A percentile compares a stretch with the other conserved stretches of the same genome.
These are phyloP conservation scores for Mallotus repandus DNA, from an alignment of 441 rosid species.

Conservation along the genomic window DNA sequence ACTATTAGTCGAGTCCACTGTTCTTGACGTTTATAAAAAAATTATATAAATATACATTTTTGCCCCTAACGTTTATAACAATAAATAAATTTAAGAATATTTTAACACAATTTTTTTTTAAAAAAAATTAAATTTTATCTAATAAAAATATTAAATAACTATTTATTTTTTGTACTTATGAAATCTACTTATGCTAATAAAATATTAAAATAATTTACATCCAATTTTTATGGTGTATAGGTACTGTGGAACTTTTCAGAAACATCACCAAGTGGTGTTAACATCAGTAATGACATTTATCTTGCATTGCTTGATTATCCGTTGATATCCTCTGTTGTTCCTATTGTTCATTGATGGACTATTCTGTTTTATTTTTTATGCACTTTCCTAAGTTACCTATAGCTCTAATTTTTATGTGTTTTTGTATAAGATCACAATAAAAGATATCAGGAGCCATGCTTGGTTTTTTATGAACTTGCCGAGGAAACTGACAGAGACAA, in stretches of 20 bases:
- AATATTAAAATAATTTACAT: too few relatives aligned
- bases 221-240: neutral
- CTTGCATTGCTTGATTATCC: neutral
- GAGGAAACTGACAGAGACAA: slow-evolving; percentile 83
- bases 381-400: neutral
- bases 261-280: too few relatives aligned
- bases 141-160: too few relatives aligned
- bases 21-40: too few relatives aligned
- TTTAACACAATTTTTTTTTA: too few relatives aligned
- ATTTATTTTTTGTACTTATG: too few relatives aligned
- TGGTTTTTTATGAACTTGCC: slow-evolving; percentile 96
- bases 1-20: too few relatives aligned
- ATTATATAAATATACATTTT: too few relatives aligned
- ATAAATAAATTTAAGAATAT: too few relatives aligned
- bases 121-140: too few relatives aligned
- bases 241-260: slow-evolving; percentile 6
- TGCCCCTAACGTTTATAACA: too few relatives aligned
- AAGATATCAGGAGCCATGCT: slow-evolving; percentile 74
- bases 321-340: neutral
- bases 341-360: neutral
- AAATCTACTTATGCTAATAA: too few relatives aligned
- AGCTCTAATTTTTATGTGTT: slow-evolving; percentile 2
- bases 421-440: slow-evolving; percentile 73
- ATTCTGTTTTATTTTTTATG: neutral
- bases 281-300: neutral